Percentiles rank a stretch among this genome's conserved stretches.
phyloP scores from a whole-genome alignment of 176 grass and related monocot species.

The Raddia guianensis region DNA sequence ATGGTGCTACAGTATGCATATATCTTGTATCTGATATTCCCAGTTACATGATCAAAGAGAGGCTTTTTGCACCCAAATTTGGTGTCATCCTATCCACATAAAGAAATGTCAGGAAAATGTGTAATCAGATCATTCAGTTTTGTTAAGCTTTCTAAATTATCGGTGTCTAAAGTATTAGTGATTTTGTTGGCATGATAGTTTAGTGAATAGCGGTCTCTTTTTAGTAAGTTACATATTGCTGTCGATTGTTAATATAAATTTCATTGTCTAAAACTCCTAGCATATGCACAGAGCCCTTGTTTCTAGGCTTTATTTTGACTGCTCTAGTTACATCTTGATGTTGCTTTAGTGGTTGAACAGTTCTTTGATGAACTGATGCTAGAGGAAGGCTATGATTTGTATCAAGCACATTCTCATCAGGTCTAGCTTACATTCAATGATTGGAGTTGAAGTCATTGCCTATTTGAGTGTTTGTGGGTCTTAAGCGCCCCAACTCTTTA shows the following conservation, averaged over 20 bases:
- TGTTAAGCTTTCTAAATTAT: neutral
- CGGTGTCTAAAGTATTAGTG: slow-evolving; percentile 14
- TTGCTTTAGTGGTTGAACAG: slow-evolving; percentile 25
- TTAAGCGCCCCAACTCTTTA: slow-evolving; percentile 14
- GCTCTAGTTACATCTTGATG: neutral
- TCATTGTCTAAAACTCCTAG: neutral
- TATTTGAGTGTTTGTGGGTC: slow-evolving; percentile 3
- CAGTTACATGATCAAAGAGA: neutral
- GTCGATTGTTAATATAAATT: slow-evolving; percentile 13
- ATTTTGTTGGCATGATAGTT: neutral
- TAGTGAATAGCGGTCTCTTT: neutral
- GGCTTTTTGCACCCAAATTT: neutral
- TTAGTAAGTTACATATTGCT: slow-evolving; percentile 17
- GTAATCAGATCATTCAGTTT: neutral
- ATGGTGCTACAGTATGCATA: neutral
- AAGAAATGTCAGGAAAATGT: neutral
- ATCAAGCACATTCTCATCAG: slow-evolving; percentile 5
- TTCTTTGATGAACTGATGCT: neutral
- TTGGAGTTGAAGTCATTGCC: slow-evolving; percentile 4
- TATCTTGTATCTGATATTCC: neutral
- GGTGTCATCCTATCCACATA: neutral
- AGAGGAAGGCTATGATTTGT: slow-evolving; percentile 31
- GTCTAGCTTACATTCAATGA: neutral
- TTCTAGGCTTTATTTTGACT: slow-evolving; percentile 19
- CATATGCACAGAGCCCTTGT: neutral